phyloP scores from a whole-genome alignment of 192 early-diverging fungal species.

The Coemansia sp. region DNA sequence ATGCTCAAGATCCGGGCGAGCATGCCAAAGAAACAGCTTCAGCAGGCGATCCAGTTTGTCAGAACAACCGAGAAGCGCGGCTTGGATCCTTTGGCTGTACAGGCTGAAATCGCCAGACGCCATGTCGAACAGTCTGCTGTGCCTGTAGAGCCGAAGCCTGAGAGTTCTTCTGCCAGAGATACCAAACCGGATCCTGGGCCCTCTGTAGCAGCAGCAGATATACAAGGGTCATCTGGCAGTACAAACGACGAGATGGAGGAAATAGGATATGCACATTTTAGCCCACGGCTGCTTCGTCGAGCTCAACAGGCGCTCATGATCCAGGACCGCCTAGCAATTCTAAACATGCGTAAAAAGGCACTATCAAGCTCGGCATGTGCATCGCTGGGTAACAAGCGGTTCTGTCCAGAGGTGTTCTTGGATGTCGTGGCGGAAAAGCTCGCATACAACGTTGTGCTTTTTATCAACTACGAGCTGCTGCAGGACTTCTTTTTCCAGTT shows the following conservation, averaged over 20 bases:
- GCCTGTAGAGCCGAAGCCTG: slow-evolving; percentile 5
- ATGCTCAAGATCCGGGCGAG: slow-evolving; percentile 70
- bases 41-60: slow-evolving; percentile 81
- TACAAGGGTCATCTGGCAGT: neutral
- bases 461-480: slow-evolving; percentile 94
- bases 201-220: neutral
- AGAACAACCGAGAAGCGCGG: slow-evolving; percentile 68
- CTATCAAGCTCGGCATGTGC: slow-evolving; percentile 80
- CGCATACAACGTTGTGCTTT: slow-evolving; percentile 93
- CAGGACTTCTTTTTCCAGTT: slow-evolving; percentile 99
- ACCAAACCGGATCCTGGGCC: neutral
- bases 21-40: slow-evolving; percentile 77
- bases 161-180: neutral
- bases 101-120: slow-evolving; percentile 37
- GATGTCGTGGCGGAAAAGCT: slow-evolving; percentile 92
- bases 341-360: slow-evolving; percentile 80
- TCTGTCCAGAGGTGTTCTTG: slow-evolving; percentile 94
- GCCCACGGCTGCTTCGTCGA: slow-evolving; percentile 71
- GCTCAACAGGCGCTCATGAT: slow-evolving; percentile 79
- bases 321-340: slow-evolving; percentile 71
- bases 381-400: slow-evolving; percentile 77
- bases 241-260: slow-evolving; percentile 45
- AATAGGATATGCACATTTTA: slow-evolving; percentile 64
- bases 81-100: slow-evolving; percentile 33
- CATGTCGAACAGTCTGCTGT: slow-evolving; percentile 16